Evolutionary conservation across 1,139 yeast species (phyloP), one percentile per base, ranked within the genome.

Genomic region (Candida sp.): DNA sequence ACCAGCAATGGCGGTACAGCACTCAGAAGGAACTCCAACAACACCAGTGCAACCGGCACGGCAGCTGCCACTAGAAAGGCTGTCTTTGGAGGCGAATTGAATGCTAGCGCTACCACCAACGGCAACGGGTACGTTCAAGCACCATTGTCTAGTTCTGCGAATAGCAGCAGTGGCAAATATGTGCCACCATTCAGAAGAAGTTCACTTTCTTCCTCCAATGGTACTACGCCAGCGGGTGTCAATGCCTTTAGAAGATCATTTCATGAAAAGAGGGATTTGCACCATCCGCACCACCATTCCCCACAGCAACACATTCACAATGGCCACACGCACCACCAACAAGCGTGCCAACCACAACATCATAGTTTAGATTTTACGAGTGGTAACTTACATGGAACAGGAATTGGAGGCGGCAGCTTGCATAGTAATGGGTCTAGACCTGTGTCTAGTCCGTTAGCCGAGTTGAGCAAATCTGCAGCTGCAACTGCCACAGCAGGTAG

Each of bases 131-230:
- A 8, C 9, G 9, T 28, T 28, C 31, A 28, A 8, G 8, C 31
- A 8, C 31, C 31, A 28, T 28, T 28, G 31, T 28, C 31, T 7
- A 28, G 31, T 28, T 28, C 31, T 28, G 31, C 31, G 7, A 28
- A 28, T 42, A 34, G 63, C 45, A 67, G 73, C n/a, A 69, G 76
- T 37, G 88, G 88, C 1, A 85, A 85, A 62, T 88, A 88, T 59
- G 72, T 88, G 42, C 93, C 93, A 30, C 94, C 93, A 17, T 86
- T 82, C 63, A 72, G 88, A 61, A 75, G 93, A 63, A 77, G 77
- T 0, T 73, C 80, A 2, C 46, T 44, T 33, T 47, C 56, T 4
- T 44, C 50, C 4, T 31, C 47, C 5, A 40, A 33, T 34, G 34
- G 38, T 37, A 26, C 39, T n/a, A 11, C 30, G 31, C 32, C 39